Conservation (phyloP, 2,329 filamentous ascomycete genomes). For the Dendrostoma leiphaemia region DNA sequence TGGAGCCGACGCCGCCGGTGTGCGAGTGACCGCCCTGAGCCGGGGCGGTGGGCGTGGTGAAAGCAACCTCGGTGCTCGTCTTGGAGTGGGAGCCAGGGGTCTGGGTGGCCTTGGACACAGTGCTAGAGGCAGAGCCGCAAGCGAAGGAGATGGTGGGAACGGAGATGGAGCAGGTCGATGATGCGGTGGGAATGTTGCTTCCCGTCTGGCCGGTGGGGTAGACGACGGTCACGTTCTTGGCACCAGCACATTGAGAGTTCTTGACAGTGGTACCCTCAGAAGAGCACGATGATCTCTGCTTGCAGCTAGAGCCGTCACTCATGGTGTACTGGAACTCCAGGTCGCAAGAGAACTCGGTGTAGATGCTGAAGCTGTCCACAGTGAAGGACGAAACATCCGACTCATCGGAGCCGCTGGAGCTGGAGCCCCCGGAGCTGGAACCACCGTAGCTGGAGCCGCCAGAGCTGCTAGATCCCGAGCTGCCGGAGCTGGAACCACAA, state of each 20-base stretch:
- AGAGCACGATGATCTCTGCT: constrained; percentile 69
- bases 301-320: constrained; percentile 79
- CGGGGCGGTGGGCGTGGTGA: background rate
- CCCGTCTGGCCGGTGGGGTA: constrained; percentile 55
- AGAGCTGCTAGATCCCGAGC: no score
- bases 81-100: constrained; percentile 19
- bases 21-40: background rate
- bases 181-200: constrained; percentile 41
- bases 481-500: background rate
- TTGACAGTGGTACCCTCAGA: constrained; percentile 65
- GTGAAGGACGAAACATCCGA: constrained; percentile 55
- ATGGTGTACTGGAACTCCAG: constrained; percentile 86
- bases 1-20: background rate
- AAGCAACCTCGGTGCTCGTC: constrained; percentile 18
- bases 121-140: constrained; percentile 47
- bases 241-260: constrained; percentile 92
- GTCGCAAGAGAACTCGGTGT: constrained; percentile 71
- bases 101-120: constrained; percentile 24
- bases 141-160: constrained; percentile 75
- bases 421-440: background rate
- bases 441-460: background rate
- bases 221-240: constrained; percentile 74
- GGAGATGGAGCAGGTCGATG: constrained; percentile 64
- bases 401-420: constrained; percentile 41
- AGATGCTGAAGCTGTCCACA: constrained; percentile 70